Evolutionary conservation across 192 early-diverging fungal species (phyloP), one percentile per base, ranked within the genome.

Genomic region (Coemansia sp.): DNA sequence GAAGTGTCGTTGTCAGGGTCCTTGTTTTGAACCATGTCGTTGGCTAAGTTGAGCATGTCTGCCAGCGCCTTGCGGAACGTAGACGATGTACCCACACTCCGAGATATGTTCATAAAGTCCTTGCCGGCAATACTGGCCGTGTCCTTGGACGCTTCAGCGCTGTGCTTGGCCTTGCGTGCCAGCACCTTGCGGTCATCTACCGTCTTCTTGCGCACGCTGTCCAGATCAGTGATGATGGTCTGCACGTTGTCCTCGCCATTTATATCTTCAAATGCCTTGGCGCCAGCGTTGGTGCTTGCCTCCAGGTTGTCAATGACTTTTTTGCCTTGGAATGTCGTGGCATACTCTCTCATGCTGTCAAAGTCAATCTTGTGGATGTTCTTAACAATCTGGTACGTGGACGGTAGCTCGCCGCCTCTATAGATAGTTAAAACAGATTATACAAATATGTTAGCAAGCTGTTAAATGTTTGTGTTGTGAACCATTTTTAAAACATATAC

Each of bases 181-280:
- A 78, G 57, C 56, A 59, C 46, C 46, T 73, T 72, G 76, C 76
- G 76, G 31, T 78, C 76, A 26, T 73, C 71, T 5, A 47, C 26
- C 8, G 71, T 72, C 56, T 69, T 62, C 23, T 42, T 73, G 66
- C 76, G 71, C 34, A 49, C 52, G 20, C 59, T 66, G 57, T 73
- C 66, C 38, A 78, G 60, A 57, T 58, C 62, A 5, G 36, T 15
- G 25, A 73, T 51, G 17, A 78, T 66, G 19, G 12, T 42, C 56
- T 78, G 75, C 14, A 49, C 53, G 37, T 66, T 66, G 37, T 72
- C 71, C 1, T 78, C 57, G 66, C 75, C 70, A 49, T 78, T 78
- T 64, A 78, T 63, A 37, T 72, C 63, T 47, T 78, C 65, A 44
- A 78, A 66, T 21, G 69, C 70, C 26, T 20, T 55, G 37, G 65